Base-by-base conservation (phyloP, 2,329 filamentous ascomycete genomes). In the Cladophialophora immunda region DNA sequence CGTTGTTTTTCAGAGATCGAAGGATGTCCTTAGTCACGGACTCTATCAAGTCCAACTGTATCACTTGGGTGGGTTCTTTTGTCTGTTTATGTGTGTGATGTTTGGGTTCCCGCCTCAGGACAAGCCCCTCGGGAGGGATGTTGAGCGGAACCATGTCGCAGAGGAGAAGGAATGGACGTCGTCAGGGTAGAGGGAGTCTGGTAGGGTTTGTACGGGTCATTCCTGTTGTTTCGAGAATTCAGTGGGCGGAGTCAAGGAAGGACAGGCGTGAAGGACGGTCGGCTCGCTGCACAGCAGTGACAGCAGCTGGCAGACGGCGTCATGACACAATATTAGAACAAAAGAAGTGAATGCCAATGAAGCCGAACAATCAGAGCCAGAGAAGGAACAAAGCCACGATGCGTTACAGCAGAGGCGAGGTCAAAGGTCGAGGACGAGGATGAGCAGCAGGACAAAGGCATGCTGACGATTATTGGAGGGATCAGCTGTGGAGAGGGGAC, bases 31-130 rank as follows among this genome's bases (percentile, higher is more conserved):
- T 78, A 57, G 83, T 76, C 50, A 81, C 80, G 62, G 69, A 77
- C 73, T 81, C 79, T 29, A 78, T 75, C 64, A 84, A 74, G 67
- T 81, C 80, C 69, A 84, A 71, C 68, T 81, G 81, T 77, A 84
- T 81, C 63, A 82, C 78, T 73, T 83, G 81, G 38, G 75, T 70
- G 17, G 77, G 74, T 73, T 78, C 79, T 19, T 53, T 57, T 3
- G 52, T 55, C 3, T 54, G 36, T 56, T 70, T 63, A 34, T 36
- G 22, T 53, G 50, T 15, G 36, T 61, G 27, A 30, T 45, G 36
- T 54, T 66, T 47, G 55, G 61, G 22, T 22, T 36, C 52, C 29
- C 67, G 68, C 22, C 59, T 58, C 9, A 69, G 55, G 17, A 55
- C 36, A 55, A 69, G 62, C 32, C 68, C 66, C 60, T 69, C 61